Evolutionary conservation across 805 yeast genomes (phyloP).

Genomic region (Kodamaea leandrae): DNA sequence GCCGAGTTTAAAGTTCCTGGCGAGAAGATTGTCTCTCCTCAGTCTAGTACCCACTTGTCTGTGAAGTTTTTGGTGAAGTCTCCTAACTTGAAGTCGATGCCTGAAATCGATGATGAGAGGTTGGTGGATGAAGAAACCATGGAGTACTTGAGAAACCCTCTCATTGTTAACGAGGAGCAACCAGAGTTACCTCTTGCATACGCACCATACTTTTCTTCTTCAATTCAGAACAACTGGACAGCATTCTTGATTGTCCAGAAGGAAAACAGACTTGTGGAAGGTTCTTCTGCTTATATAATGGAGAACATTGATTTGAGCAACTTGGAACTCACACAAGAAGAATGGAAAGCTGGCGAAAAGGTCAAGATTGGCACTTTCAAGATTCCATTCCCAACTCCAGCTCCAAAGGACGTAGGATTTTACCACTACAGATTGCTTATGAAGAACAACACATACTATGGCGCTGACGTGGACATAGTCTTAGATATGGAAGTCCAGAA

Average conservation of each 20-base stretch:
- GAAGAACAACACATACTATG: constrained; percentile 76
- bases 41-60: constrained; percentile 68
- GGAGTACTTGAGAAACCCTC: constrained; percentile 72
- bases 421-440: constrained; percentile 68
- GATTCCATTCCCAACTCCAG: constrained; percentile 67
- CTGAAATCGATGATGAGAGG: constrained; percentile 39
- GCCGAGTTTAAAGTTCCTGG: constrained; percentile 87
- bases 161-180: constrained; percentile 58
- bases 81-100: constrained; percentile 60
- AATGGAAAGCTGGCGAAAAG: constrained; percentile 42
- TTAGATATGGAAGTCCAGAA: constrained; percentile 66
- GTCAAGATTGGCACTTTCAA: constrained; percentile 69
- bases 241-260: constrained; percentile 69
- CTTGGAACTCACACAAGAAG: constrained; percentile 50
- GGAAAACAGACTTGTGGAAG: constrained; percentile 77
- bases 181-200: constrained; percentile 66
- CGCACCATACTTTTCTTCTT: constrained; percentile 75
- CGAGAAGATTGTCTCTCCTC: constrained; percentile 62
- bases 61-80: constrained; percentile 76
- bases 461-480: constrained; percentile 73
- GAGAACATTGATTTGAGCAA: constrained; percentile 55
- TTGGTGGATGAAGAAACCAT: constrained; percentile 58
- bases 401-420: constrained; percentile 70
- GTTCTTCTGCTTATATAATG: constrained; percentile 49
- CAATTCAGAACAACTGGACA: constrained; percentile 53